Conservation (phyloP, 805 yeast species). For the Lipomyces lipofer region DNA sequence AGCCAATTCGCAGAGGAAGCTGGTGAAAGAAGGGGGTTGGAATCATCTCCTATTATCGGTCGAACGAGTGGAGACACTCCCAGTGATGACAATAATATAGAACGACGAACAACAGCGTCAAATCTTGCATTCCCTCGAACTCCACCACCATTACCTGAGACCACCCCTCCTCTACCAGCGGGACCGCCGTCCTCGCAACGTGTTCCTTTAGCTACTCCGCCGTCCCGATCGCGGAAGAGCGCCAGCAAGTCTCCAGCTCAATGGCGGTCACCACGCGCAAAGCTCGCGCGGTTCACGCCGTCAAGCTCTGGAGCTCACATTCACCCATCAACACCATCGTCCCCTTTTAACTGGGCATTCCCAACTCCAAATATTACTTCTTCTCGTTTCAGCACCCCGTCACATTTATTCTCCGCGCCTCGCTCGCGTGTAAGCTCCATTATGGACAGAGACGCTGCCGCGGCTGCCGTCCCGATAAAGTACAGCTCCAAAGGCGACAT, state of each 20-base stretch:
- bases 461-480: constrained; percentile 17
- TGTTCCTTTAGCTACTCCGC: not conserved
- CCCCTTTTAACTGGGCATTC: constrained; percentile 21
- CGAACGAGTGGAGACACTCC: no score
- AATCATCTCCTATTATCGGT: no score
- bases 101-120: no score
- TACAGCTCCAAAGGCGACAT: constrained; percentile 21
- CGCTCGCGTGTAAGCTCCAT: not conserved
- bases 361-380: constrained; percentile 7
- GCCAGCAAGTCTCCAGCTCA: not conserved
- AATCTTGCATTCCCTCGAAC: no score
- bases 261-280: constrained; percentile 13
- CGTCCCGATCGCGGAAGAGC: constrained; percentile 1
- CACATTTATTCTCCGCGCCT: not conserved
- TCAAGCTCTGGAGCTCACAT: not conserved
- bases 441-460: constrained; percentile 15
- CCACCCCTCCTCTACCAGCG: not conserved
- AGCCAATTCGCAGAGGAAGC: no score
- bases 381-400: not conserved
- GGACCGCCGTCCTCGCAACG: not conserved
- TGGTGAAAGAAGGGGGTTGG: no score
- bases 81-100: no score
- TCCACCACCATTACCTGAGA: not conserved
- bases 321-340: constrained; percentile 10
- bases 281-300: not conserved